These are phyloP conservation scores for Taphrina populina DNA, from an alignment of 1,139 yeast species.

Conservation along the genomic window DNA sequence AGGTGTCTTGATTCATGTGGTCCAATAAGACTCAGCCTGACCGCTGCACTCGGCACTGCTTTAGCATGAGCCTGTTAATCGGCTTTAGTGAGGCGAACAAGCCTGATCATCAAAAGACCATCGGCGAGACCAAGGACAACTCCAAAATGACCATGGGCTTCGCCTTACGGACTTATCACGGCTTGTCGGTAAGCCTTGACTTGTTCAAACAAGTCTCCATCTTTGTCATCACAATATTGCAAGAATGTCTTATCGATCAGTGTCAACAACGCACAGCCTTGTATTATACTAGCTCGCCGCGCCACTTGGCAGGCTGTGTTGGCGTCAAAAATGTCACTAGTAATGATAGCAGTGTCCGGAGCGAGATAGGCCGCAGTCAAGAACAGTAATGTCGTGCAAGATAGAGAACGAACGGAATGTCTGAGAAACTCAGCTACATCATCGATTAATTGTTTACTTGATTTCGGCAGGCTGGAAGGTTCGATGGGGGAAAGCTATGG, in stretches of 20 bases:
- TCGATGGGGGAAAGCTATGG: background rate
- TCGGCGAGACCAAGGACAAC: slow-evolving; percentile 32
- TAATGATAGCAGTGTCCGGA: slow-evolving; percentile 8
- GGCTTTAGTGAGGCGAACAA: slow-evolving; percentile 17
- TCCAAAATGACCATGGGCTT: slow-evolving; percentile 33
- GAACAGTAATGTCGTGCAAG: slow-evolving; percentile 28
- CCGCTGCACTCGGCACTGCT: slow-evolving; percentile 35
- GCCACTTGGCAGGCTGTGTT: slow-evolving; percentile 34
- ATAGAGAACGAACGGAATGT: slow-evolving; percentile 24
- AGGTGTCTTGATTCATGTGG: slow-evolving; percentile 31
- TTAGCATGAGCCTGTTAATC: slow-evolving; percentile 31
- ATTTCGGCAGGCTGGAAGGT: slow-evolving; percentile 2
- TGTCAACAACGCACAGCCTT: slow-evolving; percentile 34
- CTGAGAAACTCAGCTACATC: slow-evolving; percentile 25
- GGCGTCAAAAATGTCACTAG: slow-evolving; percentile 33
- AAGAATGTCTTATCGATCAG: slow-evolving; percentile 18
- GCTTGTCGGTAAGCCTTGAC: slow-evolving; percentile 9
- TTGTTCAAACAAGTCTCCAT: background rate
- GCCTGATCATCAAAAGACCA: slow-evolving; percentile 18
- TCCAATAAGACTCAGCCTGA: slow-evolving; percentile 34
- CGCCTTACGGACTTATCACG: background rate
- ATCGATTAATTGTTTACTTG: too few species aligned
- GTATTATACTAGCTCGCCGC: slow-evolving; percentile 31
- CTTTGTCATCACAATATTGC: slow-evolving; percentile 1
- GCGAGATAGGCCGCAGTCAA: slow-evolving; percentile 20